Evolutionary conservation across 2,329 filamentous ascomycete genomes (phyloP).

Genomic region (Aspergillus clavatus): DNA sequence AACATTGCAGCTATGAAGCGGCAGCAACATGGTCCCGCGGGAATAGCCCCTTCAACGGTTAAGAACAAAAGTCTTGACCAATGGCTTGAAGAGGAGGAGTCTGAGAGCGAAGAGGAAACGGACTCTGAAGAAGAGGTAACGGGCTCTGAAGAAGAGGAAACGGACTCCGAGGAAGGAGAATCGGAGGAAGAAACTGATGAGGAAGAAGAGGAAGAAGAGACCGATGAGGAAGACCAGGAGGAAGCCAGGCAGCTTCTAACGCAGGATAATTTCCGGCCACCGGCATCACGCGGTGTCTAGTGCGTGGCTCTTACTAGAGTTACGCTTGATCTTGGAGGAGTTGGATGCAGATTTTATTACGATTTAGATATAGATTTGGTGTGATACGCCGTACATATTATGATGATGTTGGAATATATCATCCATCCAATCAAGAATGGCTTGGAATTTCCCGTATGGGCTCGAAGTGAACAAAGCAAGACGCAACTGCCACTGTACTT

Average conservation of each 20-base stretch:
- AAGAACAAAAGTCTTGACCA: conserved; percentile 83
- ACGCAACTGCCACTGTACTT: too few relatives aligned
- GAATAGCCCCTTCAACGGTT: conserved; percentile 24
- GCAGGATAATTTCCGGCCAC: background rate
- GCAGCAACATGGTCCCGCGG: conserved; percentile 12
- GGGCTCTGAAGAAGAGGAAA: conserved; percentile 48
- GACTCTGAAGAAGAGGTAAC: conserved; percentile 50
- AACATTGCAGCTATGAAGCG: conserved; percentile 18
- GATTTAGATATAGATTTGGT: background rate
- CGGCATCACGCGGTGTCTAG: background rate
- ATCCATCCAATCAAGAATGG: background rate
- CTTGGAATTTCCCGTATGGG: too few relatives aligned
- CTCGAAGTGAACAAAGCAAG: too few relatives aligned
- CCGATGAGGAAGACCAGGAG: conserved; percentile 44
- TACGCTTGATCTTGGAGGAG: background rate
- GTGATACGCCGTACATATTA: background rate
- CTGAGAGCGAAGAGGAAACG: conserved; percentile 49
- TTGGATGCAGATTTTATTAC: background rate
- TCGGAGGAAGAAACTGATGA: conserved; percentile 48
- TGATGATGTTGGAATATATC: background rate
- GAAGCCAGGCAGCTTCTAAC: conserved; percentile 21
- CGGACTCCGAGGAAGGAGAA: conserved; percentile 49
- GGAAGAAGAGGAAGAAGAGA: conserved; percentile 46
- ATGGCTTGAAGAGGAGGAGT: conserved; percentile 68
- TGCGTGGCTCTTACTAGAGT: background rate